Evolutionary conservation across 495 filamentous ascomycete genomes (phyloP).

Genomic region (Penicillium odoratum): DNA sequence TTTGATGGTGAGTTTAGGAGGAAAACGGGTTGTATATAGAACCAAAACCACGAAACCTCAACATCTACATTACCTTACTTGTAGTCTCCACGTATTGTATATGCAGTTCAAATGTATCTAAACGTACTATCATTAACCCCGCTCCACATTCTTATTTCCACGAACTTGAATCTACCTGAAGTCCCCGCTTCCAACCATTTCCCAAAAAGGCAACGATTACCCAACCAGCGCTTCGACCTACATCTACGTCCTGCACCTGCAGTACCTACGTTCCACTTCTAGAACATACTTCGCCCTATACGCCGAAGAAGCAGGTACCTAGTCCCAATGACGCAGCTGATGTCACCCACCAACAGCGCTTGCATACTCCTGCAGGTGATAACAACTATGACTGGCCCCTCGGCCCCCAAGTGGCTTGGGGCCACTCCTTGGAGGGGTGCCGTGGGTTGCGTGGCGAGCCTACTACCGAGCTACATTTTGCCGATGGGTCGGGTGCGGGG

Average conservation of each 20-base stretch:
- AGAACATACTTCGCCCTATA: constrained; percentile 3
- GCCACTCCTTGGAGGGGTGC: neutral
- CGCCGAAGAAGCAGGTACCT: constrained; percentile 12
- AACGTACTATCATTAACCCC: too few relatives aligned
- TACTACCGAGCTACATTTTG: neutral
- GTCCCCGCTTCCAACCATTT: neutral
- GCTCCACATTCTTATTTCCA: constrained; percentile 16
- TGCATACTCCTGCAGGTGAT: constrained; percentile 19
- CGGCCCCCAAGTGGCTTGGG: neutral
- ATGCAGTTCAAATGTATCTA: too few relatives aligned
- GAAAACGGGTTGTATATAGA: constrained; percentile 24
- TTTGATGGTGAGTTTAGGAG: constrained; percentile 14
- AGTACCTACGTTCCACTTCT: constrained; percentile 1
- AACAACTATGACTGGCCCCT: constrained; percentile 11
- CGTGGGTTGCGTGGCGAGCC: neutral
- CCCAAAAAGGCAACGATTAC: constrained; percentile 8
- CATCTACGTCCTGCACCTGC: neutral
- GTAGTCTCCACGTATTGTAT: neutral
- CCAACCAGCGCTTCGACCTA: neutral
- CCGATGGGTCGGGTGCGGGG: neutral
- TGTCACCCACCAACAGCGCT: constrained; percentile 16
- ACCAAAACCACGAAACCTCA: constrained; percentile 18
- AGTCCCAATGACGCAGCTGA: constrained; percentile 11
- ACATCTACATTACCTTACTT: constrained; percentile 3
- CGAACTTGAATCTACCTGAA: constrained; percentile 1